A percentile compares a stretch with the other conserved stretches of the same genome.
Conservation (phyloP, 2,329 filamentous ascomycete genomes). For the Monosporascus sp. region DNA sequence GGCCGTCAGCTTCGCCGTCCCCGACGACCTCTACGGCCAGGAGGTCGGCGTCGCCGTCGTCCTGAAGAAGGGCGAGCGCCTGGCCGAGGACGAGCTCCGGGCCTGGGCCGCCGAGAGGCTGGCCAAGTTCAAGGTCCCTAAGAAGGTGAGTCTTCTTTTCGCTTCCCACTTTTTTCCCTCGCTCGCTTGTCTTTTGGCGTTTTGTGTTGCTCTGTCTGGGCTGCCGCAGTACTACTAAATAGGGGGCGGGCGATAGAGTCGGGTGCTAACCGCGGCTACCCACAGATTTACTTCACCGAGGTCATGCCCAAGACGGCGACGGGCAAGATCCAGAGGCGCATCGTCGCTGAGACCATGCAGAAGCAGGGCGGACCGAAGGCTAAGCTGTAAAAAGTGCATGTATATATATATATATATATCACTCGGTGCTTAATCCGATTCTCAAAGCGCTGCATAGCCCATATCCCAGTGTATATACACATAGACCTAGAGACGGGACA, state of each 20-base stretch:
- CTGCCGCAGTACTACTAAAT: too few species aligned
- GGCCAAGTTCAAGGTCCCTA: slow-evolving; percentile 81
- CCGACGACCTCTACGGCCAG: slow-evolving; percentile 78
- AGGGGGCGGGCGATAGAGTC: too few species aligned
- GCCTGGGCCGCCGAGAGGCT: slow-evolving; percentile 63
- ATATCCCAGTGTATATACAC: neutral
- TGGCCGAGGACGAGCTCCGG: slow-evolving; percentile 57
- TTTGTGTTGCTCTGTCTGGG: neutral
- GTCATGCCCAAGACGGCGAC: slow-evolving; percentile 90
- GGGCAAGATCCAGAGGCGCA: slow-evolving; percentile 79
- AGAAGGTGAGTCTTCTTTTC: slow-evolving; percentile 53
- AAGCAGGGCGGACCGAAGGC: slow-evolving; percentile 56
- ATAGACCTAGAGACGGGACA: neutral
- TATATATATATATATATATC: too few species aligned
- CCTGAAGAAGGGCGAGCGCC: slow-evolving; percentile 56
- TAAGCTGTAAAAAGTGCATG: slow-evolving; percentile 39
- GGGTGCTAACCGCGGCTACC: neutral
- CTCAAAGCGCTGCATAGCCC: neutral
- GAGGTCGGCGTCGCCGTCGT: slow-evolving; percentile 75
- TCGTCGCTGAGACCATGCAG: slow-evolving; percentile 81
- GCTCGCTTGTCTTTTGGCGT: neutral
- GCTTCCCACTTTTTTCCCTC: neutral
- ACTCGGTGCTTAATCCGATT: too few species aligned
- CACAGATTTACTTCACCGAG: slow-evolving; percentile 71
- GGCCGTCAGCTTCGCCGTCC: slow-evolving; percentile 77